These are phyloP conservation scores for Pseudohalonectria lignicola DNA, from an alignment of 2,329 filamentous ascomycete species.

Conservation along the genomic window DNA sequence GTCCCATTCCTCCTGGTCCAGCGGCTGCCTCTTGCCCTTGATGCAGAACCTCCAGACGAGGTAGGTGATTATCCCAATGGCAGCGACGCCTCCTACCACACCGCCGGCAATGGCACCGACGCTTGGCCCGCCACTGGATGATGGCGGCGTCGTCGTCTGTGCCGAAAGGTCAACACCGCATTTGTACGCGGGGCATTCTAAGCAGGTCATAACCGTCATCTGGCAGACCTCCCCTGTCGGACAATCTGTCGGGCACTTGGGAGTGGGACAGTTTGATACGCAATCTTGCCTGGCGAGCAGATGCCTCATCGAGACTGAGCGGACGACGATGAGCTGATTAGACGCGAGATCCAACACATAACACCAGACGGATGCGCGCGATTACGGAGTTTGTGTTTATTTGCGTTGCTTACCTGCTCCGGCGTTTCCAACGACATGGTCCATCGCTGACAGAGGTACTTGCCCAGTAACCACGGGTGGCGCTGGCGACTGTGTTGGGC, in stretches of 20 bases:
- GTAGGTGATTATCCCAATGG: slow-evolving; percentile 64
- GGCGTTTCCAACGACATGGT: neutral
- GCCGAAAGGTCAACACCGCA: slow-evolving; percentile 22
- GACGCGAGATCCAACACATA: too few species aligned
- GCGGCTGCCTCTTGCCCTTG: slow-evolving; percentile 62
- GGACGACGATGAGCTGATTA: too few species aligned
- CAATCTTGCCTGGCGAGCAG: slow-evolving; percentile 24
- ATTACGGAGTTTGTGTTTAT: too few species aligned
- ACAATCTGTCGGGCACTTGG: slow-evolving; percentile 24
- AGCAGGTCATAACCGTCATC: slow-evolving; percentile 32
- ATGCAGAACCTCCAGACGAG: slow-evolving; percentile 82
- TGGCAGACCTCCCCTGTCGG: slow-evolving; percentile 28
- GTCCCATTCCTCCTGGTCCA: slow-evolving; percentile 40
- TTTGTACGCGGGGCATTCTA: slow-evolving; percentile 33
- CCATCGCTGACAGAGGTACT: too few species aligned
- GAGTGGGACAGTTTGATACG: neutral
- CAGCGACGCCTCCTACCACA: slow-evolving; percentile 72
- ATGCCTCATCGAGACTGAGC: slow-evolving; percentile 11
- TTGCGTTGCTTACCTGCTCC: slow-evolving; percentile 1
- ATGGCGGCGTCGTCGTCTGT: slow-evolving; percentile 8
- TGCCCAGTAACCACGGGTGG: too few species aligned
- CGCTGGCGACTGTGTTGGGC: too few species aligned
- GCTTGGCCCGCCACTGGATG: slow-evolving; percentile 42
- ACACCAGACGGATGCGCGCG: too few species aligned
- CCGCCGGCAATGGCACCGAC: slow-evolving; percentile 84